These are phyloP conservation scores for Theobroma grandiflorum DNA, from an alignment of 441 rosid species.

Conservation along the genomic window DNA sequence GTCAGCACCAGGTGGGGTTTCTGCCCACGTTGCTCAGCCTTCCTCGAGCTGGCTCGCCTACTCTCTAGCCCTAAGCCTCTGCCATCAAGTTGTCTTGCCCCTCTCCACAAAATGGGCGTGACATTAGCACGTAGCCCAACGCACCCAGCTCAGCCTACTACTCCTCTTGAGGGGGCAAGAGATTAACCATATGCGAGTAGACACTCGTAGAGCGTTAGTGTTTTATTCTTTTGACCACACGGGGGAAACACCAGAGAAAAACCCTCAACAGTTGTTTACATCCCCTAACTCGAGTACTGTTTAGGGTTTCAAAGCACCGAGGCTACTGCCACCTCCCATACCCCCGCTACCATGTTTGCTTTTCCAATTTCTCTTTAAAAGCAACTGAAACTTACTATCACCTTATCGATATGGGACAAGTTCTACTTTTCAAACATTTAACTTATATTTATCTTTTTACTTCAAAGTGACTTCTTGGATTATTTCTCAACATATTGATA, in stretches of 20 bases:
- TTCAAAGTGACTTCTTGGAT: neutral
- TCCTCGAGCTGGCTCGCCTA: no score
- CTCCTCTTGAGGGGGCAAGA: neutral
- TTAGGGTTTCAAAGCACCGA: neutral
- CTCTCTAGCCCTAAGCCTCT: no score
- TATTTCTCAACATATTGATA: no score
- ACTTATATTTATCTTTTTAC: no score
- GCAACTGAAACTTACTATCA: rapidly evolving
- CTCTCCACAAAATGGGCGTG: no score
- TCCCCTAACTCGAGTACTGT: neutral
- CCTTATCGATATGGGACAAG: neutral
- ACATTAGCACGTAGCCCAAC: neutral
- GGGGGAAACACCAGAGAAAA: constrained; percentile 20
- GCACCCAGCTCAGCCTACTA: constrained; percentile 17
- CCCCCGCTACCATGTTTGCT: rapidly evolving
- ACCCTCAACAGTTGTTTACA: neutral
- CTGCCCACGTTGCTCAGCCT: no score
- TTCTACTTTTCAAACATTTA: no score
- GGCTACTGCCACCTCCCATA: neutral
- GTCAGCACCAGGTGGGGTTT: no score
- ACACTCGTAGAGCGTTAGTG: neutral
- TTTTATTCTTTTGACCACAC: constrained; percentile 14
- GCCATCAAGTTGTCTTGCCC: no score
- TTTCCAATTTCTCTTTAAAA: neutral
- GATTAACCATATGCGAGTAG: neutral